Conservation (phyloP, 1,284 basidiomycete genomes). For the Porodaedalea pini region DNA sequence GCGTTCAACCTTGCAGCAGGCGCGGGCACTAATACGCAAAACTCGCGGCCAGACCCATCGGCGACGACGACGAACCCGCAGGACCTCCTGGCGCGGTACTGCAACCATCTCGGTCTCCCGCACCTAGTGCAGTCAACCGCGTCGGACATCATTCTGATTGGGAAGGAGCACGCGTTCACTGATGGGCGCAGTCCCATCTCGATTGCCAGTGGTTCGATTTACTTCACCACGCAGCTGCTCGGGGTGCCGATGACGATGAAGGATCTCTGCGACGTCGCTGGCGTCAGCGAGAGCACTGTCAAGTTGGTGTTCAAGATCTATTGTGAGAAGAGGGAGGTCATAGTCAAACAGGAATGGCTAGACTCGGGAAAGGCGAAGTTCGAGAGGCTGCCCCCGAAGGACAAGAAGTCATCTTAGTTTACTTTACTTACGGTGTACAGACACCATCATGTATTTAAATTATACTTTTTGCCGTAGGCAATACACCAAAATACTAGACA, state of each 20-base stretch:
- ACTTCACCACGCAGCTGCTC: slow-evolving; percentile 84
- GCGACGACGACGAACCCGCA: slow-evolving; percentile 62
- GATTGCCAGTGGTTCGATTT: slow-evolving; percentile 93
- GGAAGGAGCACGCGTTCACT: slow-evolving; percentile 81
- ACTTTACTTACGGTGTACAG: slow-evolving; percentile 24
- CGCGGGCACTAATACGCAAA: slow-evolving; percentile 48
- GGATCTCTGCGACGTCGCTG: slow-evolving; percentile 92
- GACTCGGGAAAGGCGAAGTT: slow-evolving; percentile 70
- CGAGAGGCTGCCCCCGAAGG: slow-evolving; percentile 38
- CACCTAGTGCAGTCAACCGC: slow-evolving; percentile 80
- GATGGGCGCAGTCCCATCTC: slow-evolving; percentile 94
- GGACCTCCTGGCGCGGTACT: slow-evolving; percentile 89
- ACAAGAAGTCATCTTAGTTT: slow-evolving; percentile 18
- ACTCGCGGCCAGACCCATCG: slow-evolving; percentile 35
- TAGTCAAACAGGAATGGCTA: slow-evolving; percentile 81
- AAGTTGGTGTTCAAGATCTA: slow-evolving; percentile 81
- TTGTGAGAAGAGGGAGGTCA: slow-evolving; percentile 62
- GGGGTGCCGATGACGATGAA: slow-evolving; percentile 72
- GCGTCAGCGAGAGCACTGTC: slow-evolving; percentile 96
- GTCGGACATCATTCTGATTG: slow-evolving; percentile 79
- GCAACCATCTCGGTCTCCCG: slow-evolving; percentile 90
- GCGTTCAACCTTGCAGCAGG: slow-evolving; percentile 74
- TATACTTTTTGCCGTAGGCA: background rate
- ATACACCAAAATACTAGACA: background rate
- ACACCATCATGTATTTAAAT: background rate